Evolutionary conservation across 306 rosid species (phyloP), one percentile per base, ranked within the genome.

Genomic region (Hippophae tibetana): DNA sequence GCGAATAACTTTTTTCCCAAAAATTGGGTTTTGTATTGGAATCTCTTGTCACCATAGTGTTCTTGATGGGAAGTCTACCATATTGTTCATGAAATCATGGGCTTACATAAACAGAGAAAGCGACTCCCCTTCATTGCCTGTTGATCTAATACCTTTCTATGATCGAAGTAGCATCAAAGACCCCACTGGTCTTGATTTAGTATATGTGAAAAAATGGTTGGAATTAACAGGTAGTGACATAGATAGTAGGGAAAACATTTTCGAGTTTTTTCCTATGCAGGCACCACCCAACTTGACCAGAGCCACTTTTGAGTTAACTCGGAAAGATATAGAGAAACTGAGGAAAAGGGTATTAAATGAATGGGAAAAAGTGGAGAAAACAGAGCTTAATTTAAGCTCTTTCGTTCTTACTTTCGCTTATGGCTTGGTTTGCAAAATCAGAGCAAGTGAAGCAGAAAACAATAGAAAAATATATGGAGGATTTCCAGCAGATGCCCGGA

Each of bases 21-120:
- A 68, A 45, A 45, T 40, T 10, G 89, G 89, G 0, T 78, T 86
- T 49, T 42, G 64, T 25, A 71, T 82, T 3, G 94, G 86, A 2
- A 55, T 74, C 68, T 46, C 65, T 31, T 27, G 63, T 9, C 85
- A 82, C 74, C 82, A 82, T 9, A 81, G 77, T 0, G 72, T 71
- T 27, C 41, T 86, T 5, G 94, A 82, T 53, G 94, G 94, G 9
- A 63, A 66, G 60, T 52, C 81, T 18, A 49, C 76, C 10, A 63
- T 65, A 13, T 5, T 58, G 72, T 86, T 86, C 65, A 14, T 86
- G 46, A 80, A 82, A 46, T 74, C 82, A 2, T 86, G 94, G 87
- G 73, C 81, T 58, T 58, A 54, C 13, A 10, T 69, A 3, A 62
- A 14, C 5, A 6, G 7, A 5, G 9, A 53, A 44, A 14, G 26